Conservation (phyloP, 495 filamentous ascomycete species). For the Aspergillus indologenus region DNA sequence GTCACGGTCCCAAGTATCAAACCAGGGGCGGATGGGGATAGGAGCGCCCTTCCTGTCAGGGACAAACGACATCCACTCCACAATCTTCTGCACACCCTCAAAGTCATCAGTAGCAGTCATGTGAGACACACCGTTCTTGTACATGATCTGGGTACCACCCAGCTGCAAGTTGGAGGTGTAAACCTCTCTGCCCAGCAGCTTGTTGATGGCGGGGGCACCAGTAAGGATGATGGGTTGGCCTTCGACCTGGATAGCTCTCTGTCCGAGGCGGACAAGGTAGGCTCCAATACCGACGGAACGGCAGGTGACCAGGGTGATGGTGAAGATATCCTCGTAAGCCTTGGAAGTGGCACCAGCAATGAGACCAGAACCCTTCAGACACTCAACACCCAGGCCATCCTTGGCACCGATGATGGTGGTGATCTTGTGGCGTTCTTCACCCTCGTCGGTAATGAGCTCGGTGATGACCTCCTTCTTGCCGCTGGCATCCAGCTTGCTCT, state of each 20-base stretch:
- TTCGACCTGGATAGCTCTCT: constrained; percentile 98
- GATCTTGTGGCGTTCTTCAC: constrained; percentile 91
- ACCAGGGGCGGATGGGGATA: constrained; percentile 77
- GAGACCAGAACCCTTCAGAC: constrained; percentile 91
- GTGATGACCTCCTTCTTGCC: constrained; percentile 82
- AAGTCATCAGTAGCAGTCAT: constrained; percentile 98
- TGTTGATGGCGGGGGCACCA: constrained; percentile 96
- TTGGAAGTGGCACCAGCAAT: constrained; percentile 97
- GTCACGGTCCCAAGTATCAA: constrained; percentile 93
- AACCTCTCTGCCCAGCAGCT: constrained; percentile 93
- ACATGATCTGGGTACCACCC: constrained; percentile 99
- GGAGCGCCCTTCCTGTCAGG: constrained; percentile 90
- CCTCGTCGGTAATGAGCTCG: constrained; percentile 77
- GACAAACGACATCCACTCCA: constrained; percentile 95
- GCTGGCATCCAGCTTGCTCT: constrained; percentile 83
- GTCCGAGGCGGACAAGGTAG: constrained; percentile 94
- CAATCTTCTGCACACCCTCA: constrained; percentile 94
- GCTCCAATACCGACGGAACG: constrained; percentile 97
- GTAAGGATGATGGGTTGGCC: constrained; percentile 99
- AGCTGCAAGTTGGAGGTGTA: constrained; percentile 99
- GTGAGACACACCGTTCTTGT: constrained; percentile 98
- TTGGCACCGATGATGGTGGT: constrained; percentile 91
- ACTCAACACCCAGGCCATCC: constrained; percentile 96
- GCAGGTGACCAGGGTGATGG: constrained; percentile 95
- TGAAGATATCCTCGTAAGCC: constrained; percentile 99